Evolutionary conservation across 1,139 yeast species (phyloP), one percentile per base, ranked within the genome.

Genomic region (Scheffersomyces illinoinensis): DNA sequence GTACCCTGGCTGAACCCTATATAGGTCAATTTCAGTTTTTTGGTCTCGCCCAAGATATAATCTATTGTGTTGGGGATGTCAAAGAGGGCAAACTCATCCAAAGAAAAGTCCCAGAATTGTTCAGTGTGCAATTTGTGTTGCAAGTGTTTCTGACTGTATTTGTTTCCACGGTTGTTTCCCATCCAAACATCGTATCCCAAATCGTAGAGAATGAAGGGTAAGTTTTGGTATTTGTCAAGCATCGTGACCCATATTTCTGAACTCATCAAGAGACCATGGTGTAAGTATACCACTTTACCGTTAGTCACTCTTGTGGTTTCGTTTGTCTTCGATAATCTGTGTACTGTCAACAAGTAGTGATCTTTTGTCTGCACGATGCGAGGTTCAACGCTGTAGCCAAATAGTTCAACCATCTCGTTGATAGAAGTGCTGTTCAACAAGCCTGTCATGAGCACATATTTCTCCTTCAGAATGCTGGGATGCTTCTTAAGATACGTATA

Each of bases 1-100:
- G 96, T 88, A 7, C 98, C 98, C 72, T 93, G 98, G 54, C 93
- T 87, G 69, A 93, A 93, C 0, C 97, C 98, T 65, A 93, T 82
- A 68, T 91, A 92, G 0, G 86, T 84, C 53, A 92, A 74, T 20
- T 78, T 69, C n/a, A 61, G 52, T n/a, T 58, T 63, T 1, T 65
- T 61, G 2, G 82, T 75, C 39, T 60, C 66, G 12, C 58, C 53
- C 43, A 71, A 59, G 14, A 81, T 77, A 63, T 74, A 80, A 59
- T 80, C 79, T 50, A 81, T 77, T 18, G 79, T 71, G 66, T 79
- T 72, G 4, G 85, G 85, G 33, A 81, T 81, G 62, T 81, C 85
- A 62, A 76, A 81, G 26, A 81, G 63, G 5, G 84, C 83, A 73
- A 80, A 81, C 62, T 81, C 84, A 62, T 81, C 85, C 54, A 81